A percentile compares a stretch with the other conserved stretches of the same genome.
Conservation (phyloP, 73 alveolate genomes). For the Durusdinium trenchii region DNA sequence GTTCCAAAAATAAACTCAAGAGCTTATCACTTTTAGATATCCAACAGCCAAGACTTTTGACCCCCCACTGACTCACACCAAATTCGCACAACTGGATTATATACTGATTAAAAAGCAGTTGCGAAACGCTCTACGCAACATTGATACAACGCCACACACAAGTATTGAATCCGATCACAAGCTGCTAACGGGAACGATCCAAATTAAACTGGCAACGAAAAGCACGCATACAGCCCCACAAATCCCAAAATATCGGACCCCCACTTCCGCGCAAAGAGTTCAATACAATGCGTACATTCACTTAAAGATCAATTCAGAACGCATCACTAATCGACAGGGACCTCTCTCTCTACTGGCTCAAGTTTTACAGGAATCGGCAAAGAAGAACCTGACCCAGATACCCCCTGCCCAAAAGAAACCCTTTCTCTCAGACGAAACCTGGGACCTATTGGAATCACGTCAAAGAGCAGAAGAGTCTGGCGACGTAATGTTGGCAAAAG, state of each 20-base stretch:
- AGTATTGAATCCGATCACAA: conserved; percentile 12
- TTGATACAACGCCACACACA: not conserved
- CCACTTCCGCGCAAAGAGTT: not conserved
- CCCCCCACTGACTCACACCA: not conserved
- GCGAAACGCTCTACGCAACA: not conserved
- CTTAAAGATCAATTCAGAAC: too few relatives aligned
- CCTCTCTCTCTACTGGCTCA: not conserved
- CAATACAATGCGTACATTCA: not conserved
- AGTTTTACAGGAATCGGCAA: not conserved
- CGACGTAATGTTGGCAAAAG: not conserved
- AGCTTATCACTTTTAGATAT: not conserved
- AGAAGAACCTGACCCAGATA: not conserved
- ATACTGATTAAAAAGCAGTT: not conserved
- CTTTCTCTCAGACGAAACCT: not conserved
- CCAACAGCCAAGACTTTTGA: not conserved
- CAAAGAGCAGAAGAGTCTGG: not conserved
- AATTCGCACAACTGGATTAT: conserved; percentile 1
- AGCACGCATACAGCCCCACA: not conserved
- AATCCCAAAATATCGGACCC: not conserved
- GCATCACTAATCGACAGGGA: not conserved
- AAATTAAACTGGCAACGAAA: not conserved
- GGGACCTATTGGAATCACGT: not conserved
- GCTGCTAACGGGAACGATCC: not conserved
- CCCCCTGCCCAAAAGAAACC: not conserved
- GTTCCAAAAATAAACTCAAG: not conserved